Evolutionary conservation across 108 stramenopile genomes (phyloP), one percentile per base, ranked within the genome.

Genomic region (Cyclotella atomus): DNA sequence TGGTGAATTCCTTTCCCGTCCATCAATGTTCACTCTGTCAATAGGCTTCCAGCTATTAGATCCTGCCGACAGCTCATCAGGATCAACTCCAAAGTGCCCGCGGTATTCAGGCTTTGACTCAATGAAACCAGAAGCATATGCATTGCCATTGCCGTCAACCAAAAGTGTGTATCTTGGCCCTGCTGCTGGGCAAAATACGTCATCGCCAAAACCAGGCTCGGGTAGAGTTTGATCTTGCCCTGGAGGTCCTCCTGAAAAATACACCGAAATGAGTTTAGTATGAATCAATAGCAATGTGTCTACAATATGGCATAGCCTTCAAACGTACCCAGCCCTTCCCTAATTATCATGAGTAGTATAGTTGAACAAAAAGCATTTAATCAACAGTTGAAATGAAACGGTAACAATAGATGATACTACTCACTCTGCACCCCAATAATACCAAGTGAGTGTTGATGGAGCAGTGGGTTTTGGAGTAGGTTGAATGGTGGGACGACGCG

Each of bases 51-150:
- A 34, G 4, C 9, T 36, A 34, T 60, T 60, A 36, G 59, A 60
- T 9, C 59, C 59, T 60, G 14, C 33, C 2, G 36, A 38, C 15
- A 60, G 35, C 17, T 38, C 6, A 56, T 56, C 30, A 16, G 55
- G 55, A 28, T 56, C 27, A 9, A 56, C 55, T 28, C 55, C 55
- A 30, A 56, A 56, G 17, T 56, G 55, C 10, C 55, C 55, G 17
- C 5, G 55, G 16, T 56, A 56, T 17, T 56, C 55, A 28, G 28
- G 28, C 30, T 56, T 56, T 17, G 55, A 56, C n/a, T 56, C 29
- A 28, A 70, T 59, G 16, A 35, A 70, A 6, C 70, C 70, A 29
- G 70, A 33, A 36, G 55, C 70, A 29, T 30, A 57, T 38, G 27
- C 74, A 70, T 14, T 57, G 34, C 19, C 27, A 55, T 29, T 55